Conservation (phyloP, 2,329 filamentous ascomycete species). For the Colletotrichum theobromicola region DNA sequence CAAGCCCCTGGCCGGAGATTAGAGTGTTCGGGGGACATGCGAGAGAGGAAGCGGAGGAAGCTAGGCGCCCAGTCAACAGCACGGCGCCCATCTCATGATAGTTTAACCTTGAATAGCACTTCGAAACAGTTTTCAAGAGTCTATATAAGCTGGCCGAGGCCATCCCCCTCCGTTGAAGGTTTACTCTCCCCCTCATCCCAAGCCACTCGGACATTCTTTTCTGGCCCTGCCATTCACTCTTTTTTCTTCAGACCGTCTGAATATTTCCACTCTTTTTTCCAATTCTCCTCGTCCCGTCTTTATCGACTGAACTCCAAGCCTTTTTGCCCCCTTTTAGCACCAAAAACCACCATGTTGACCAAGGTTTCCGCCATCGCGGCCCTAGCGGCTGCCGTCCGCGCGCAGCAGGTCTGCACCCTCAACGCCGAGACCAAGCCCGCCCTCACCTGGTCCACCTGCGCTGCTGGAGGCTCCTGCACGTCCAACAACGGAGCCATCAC, state of each 20-base stretch:
- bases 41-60: neutral
- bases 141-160: slow-evolving; percentile 12
- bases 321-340: neutral
- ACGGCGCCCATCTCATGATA: neutral
- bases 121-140: slow-evolving; percentile 10
- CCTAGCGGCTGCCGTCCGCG: slow-evolving; percentile 29
- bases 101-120: neutral
- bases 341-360: slow-evolving; percentile 17
- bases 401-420: slow-evolving; percentile 57
- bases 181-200: neutral
- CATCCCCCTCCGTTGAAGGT: neutral
- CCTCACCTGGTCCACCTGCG: slow-evolving; percentile 60
- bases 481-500: slow-evolving; percentile 54
- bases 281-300: neutral
- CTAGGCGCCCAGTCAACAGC: neutral
- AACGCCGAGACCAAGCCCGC: slow-evolving; percentile 57
- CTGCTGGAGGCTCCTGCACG: slow-evolving; percentile 53
- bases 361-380: slow-evolving; percentile 44
- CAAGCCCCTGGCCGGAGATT: neutral
- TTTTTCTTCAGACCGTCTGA: slow-evolving; percentile 6
- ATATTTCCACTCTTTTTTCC: neutral
- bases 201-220: neutral
- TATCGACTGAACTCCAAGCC: neutral
- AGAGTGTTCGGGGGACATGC: neutral
- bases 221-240: neutral